A percentile compares a stretch with the other conserved stretches of the same genome.
Evolutionary conservation across 495 filamentous ascomycete genomes (phyloP).

Genomic region (Xylaria palmicola): DNA sequence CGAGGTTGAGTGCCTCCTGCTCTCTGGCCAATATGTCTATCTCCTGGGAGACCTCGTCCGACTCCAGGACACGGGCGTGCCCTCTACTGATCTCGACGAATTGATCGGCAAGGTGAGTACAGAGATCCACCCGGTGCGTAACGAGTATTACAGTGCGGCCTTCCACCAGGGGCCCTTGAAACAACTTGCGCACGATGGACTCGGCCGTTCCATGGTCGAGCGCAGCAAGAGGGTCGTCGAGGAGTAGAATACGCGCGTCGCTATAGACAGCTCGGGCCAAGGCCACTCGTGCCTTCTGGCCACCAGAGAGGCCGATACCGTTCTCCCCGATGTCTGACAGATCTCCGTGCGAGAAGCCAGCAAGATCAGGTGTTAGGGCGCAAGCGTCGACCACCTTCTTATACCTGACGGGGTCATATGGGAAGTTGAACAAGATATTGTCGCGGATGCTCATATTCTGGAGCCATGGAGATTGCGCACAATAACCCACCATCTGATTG

Average conservation of each 20-base stretch:
- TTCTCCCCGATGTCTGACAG: constrained; percentile 93
- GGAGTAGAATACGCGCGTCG: constrained; percentile 80
- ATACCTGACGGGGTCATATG: constrained; percentile 78
- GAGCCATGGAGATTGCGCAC: constrained; percentile 83
- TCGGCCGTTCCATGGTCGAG: constrained; percentile 87
- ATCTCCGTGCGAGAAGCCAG: constrained; percentile 86
- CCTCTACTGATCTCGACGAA: constrained; percentile 61
- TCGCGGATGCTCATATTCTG: constrained; percentile 88
- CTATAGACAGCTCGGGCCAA: constrained; percentile 93
- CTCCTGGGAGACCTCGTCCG: constrained; percentile 27
- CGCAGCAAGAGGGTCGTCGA: constrained; percentile 94
- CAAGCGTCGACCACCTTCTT: constrained; percentile 86
- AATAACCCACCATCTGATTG: constrained; percentile 74
- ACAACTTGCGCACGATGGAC: constrained; percentile 64
- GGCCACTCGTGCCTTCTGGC: constrained; percentile 90
- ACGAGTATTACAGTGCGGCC: constrained; percentile 67
- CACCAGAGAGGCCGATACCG: constrained; percentile 92
- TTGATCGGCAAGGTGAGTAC: constrained; percentile 63
- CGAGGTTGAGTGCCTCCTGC: constrained; percentile 29
- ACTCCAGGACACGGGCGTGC: constrained; percentile 22
- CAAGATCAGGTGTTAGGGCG: constrained; percentile 87
- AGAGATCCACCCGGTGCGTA: constrained; percentile 75
- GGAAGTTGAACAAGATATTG: constrained; percentile 76
- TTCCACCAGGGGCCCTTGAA: constrained; percentile 61
- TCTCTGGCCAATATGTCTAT: constrained; percentile 25